These are phyloP conservation scores for Elymus sibiricus DNA, from an alignment of 176 grass and related monocot species.

Conservation along the genomic window DNA sequence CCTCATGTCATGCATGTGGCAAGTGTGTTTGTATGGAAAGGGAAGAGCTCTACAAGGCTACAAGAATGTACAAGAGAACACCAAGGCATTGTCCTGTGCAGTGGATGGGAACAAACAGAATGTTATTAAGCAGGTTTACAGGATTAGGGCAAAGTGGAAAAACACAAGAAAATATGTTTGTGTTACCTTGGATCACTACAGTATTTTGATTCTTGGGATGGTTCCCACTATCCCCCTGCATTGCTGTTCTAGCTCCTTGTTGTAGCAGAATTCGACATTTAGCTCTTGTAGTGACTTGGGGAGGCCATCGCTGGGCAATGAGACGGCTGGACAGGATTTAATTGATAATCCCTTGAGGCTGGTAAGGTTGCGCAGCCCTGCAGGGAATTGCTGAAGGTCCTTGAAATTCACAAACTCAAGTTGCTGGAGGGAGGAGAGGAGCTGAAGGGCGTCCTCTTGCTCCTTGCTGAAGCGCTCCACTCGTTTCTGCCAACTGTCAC, in stretches of 20 bases:
- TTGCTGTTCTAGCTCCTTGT: not conserved
- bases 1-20: too few species aligned
- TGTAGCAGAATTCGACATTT: accelerated
- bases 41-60: too few species aligned
- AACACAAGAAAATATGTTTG: not conserved
- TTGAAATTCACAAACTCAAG: accelerated
- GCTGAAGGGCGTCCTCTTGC: too few species aligned
- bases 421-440: conserved; percentile 2
- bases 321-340: too few species aligned
- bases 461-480: too few species aligned
- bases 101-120: not conserved
- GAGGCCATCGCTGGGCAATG: too few species aligned
- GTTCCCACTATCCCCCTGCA: not conserved
- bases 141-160: too few species aligned
- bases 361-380: not conserved
- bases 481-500: too few species aligned
- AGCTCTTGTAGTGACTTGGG: not conserved
- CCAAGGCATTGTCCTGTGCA: too few species aligned
- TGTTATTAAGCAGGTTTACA: not conserved
- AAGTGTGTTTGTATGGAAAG: too few species aligned
- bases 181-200: not conserved
- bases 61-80: too few species aligned
- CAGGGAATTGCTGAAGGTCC: not conserved
- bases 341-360: not conserved
- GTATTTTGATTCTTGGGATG: not conserved